Evolutionary conservation across 1,139 yeast genomes (phyloP), one percentile per base, ranked within the genome.

Genomic region (Saccharomyces pastorianus): DNA sequence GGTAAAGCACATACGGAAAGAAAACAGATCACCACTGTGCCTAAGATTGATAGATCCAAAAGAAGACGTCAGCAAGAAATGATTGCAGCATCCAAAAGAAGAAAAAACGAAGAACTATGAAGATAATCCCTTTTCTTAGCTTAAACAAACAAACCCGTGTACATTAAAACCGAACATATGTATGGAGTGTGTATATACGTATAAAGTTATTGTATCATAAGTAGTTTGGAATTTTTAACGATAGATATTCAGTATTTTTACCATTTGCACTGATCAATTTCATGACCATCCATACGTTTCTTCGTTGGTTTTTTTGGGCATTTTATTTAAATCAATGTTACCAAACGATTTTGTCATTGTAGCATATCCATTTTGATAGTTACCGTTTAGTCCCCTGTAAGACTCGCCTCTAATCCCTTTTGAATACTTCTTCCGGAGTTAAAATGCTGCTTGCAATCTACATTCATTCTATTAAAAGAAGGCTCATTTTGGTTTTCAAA

Each of bases 11-110:
- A 54, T 50, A 52, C 48, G 3, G 67, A 67, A 47, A 78, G 99
- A 64, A 80, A 79, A 58, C 82, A 82, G 57, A 93, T 93, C 62
- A 85, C 95, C 62, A 91, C 98, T 0, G 96, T 89, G 32, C 97
- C 96, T 0, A 77, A 77, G 60, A 77, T 83, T 23, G 78, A 86
- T 32, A 82, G 81, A 64, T 75, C 81, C 57, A 85, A 88, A 75
- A 78, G 85, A 61, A 81, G 76, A 64, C 82, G 80, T 69, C 79
- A 76, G 63, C 73, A 75, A 53, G 85, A 86, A 56, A 88, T 89
- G 95, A 83, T 88, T 52, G 84, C 80, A 59, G 95, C 89, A 9
- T 83, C 93, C 4, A 89, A 88, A 69, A 81, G 75, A 64, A 77
- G 91, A 62, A 85, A 69, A 61, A 51, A 54, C 23, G 51, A 27